Conservation (phyloP, 495 filamentous ascomycete genomes). For the Aspergillus cavernicola region DNA sequence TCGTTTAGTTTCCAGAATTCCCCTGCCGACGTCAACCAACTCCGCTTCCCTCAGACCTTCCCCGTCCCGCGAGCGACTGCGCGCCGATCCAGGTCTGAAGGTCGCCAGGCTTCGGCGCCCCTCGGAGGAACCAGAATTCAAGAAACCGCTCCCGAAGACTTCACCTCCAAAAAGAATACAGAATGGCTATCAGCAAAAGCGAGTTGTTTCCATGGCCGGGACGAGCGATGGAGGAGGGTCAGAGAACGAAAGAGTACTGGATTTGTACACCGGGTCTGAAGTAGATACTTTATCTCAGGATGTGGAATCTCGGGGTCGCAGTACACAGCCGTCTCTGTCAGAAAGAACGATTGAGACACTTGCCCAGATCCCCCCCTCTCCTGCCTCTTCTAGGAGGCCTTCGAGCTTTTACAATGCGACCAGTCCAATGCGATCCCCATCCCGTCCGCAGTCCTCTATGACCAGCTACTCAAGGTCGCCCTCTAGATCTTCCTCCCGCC, state of each 20-base stretch:
- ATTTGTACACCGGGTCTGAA: slow-evolving; percentile 10
- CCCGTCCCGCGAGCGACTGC: slow-evolving; percentile 42
- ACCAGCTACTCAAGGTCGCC: slow-evolving; percentile 47
- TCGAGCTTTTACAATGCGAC: slow-evolving; percentile 60
- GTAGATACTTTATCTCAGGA: slow-evolving; percentile 9
- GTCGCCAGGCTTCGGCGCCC: slow-evolving; percentile 35
- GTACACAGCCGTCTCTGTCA: slow-evolving; percentile 55
- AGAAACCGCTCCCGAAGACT: slow-evolving; percentile 31
- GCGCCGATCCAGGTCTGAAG: slow-evolving; percentile 39
- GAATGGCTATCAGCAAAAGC: slow-evolving; percentile 12
- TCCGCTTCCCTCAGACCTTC: slow-evolving; percentile 40
- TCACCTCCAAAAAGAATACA: slow-evolving; percentile 24
- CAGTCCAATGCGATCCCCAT: slow-evolving; percentile 53
- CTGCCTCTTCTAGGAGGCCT: slow-evolving; percentile 49
- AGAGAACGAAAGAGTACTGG: slow-evolving; percentile 17
- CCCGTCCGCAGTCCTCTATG: slow-evolving; percentile 52
- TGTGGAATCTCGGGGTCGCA: slow-evolving; percentile 32
- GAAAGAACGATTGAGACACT: slow-evolving; percentile 68
- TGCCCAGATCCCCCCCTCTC: slow-evolving; percentile 60
- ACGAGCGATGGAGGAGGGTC: slow-evolving; percentile 17
- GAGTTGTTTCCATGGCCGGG: slow-evolving; percentile 17
- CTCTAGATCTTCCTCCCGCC: slow-evolving; percentile 42
- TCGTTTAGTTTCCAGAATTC: slow-evolving; percentile 39
- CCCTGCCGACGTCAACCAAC: slow-evolving; percentile 35
- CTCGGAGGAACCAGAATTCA: slow-evolving; percentile 39